These are phyloP conservation scores for Epichloe scottii DNA, from an alignment of 2,329 filamentous ascomycete genomes.

Conservation along the genomic window DNA sequence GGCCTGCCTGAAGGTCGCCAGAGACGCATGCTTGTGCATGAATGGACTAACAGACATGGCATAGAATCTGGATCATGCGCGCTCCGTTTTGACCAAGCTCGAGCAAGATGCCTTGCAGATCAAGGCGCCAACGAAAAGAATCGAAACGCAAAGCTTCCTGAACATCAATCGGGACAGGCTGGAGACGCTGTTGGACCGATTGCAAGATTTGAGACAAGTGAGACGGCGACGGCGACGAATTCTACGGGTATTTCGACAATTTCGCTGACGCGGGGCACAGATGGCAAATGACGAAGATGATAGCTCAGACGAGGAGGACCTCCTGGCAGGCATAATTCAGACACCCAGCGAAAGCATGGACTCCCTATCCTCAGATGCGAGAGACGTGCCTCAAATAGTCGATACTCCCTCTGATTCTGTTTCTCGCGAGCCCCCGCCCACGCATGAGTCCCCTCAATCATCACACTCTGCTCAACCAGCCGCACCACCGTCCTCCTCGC, in stretches of 20 bases:
- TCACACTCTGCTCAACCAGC: slow-evolving; percentile 6
- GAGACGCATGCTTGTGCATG: not conserved
- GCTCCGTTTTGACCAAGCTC: slow-evolving; percentile 53
- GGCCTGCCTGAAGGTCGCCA: slow-evolving; percentile 18
- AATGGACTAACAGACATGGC: not conserved
- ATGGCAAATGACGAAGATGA: slow-evolving; percentile 26
- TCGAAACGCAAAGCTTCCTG: slow-evolving; percentile 51
- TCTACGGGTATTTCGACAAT: not conserved
- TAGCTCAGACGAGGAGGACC: slow-evolving; percentile 43
- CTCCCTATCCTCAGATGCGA: slow-evolving; percentile 20
- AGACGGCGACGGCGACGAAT: not conserved
- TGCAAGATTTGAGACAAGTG: slow-evolving; percentile 57
- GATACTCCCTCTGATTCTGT: slow-evolving; percentile 8
- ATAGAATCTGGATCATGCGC: slow-evolving; percentile 62
- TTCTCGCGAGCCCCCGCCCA: slow-evolving; percentile 3
- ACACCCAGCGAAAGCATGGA: slow-evolving; percentile 42
- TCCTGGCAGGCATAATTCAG: slow-evolving; percentile 40
- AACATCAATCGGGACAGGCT: slow-evolving; percentile 52
- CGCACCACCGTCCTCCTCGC: not conserved
- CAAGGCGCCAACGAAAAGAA: slow-evolving; percentile 44
- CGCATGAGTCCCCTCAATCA: slow-evolving; percentile 5
- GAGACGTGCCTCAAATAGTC: slow-evolving; percentile 11
- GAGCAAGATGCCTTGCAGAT: slow-evolving; percentile 55
- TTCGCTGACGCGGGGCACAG: slow-evolving; percentile 12
- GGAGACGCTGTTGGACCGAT: slow-evolving; percentile 50